A percentile compares a stretch with the other conserved stretches of the same genome.
Conservation (phyloP, 228 moss, liverwort and hornwort genomes). For the Sphagnum fallax region DNA sequence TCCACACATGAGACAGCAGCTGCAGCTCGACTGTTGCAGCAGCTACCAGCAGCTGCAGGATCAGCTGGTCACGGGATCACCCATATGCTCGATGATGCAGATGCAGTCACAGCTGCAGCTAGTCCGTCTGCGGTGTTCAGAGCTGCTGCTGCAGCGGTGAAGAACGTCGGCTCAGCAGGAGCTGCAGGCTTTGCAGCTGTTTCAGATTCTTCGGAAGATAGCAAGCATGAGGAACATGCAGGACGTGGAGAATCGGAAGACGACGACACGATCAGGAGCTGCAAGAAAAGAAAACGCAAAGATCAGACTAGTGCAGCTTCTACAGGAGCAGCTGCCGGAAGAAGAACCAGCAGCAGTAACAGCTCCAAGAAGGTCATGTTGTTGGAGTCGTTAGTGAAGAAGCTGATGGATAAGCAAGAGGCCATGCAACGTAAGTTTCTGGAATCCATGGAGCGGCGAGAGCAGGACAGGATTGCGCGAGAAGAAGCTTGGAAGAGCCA, state of each 20-base stretch:
- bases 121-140: no score
- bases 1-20: slow-evolving; percentile 26
- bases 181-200: slow-evolving; percentile 60
- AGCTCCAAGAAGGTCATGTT: slow-evolving; percentile 32
- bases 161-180: slow-evolving; percentile 19
- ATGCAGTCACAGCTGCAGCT: no score
- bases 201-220: slow-evolving; percentile 52
- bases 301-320: slow-evolving; percentile 13
- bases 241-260: not conserved
- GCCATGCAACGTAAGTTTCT: slow-evolving; percentile 83
- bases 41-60: slow-evolving; percentile 12
- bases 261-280: no score
- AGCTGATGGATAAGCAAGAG: slow-evolving; percentile 83
- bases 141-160: slow-evolving; percentile 23
- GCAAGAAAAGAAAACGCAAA: no score
- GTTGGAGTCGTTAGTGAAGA: slow-evolving; percentile 70
- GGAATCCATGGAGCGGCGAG: slow-evolving; percentile 73
- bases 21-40: not conserved
- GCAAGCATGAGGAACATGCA: no score
- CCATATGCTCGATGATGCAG: not conserved
- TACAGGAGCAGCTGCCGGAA: not conserved
- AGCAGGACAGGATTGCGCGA: slow-evolving; percentile 66
- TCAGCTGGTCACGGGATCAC: slow-evolving; percentile 52
- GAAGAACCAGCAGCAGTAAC: slow-evolving; percentile 7
- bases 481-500: slow-evolving; percentile 76